Percentiles rank a stretch among this genome's conserved stretches.
Evolutionary conservation across 192 early-diverging fungal species (phyloP).

Genomic region (Cetraspora pellucida): DNA sequence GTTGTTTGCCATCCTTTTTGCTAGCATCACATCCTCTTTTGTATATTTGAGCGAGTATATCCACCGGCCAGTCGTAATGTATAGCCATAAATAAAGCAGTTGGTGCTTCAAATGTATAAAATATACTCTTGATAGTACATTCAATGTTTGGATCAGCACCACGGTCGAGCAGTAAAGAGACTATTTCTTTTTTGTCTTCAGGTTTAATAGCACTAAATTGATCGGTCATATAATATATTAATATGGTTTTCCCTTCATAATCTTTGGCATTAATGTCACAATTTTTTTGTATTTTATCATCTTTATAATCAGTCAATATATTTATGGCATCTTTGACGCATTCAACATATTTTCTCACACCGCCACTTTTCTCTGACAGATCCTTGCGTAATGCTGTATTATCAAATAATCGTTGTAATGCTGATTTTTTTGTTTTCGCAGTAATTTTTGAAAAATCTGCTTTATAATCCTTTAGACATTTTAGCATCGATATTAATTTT

Average conservation of each 20-base stretch:
- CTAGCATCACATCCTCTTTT: neutral
- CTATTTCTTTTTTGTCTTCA: neutral
- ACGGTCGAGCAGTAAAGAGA: neutral
- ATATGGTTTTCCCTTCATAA: neutral
- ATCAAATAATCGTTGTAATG: neutral
- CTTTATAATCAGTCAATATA: neutral
- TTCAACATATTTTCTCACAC: neutral
- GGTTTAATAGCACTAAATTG: neutral
- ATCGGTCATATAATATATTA: neutral
- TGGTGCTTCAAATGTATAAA: neutral
- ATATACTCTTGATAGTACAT: neutral
- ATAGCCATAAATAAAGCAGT: neutral
- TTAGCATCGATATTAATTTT: neutral
- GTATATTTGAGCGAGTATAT: neutral
- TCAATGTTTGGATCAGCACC: neutral
- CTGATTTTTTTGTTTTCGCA: neutral
- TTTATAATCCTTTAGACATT: neutral
- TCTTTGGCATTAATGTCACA: neutral
- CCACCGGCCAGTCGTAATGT: neutral
- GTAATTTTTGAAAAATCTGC: neutral
- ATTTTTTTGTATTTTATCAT: too few relatives aligned
- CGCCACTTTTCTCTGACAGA: neutral
- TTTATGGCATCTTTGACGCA: neutral
- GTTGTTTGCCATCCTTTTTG: neutral
- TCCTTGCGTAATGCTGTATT: neutral